Base-by-base conservation (phyloP, 345 rosid species). In the Jatropha curcas region DNA sequence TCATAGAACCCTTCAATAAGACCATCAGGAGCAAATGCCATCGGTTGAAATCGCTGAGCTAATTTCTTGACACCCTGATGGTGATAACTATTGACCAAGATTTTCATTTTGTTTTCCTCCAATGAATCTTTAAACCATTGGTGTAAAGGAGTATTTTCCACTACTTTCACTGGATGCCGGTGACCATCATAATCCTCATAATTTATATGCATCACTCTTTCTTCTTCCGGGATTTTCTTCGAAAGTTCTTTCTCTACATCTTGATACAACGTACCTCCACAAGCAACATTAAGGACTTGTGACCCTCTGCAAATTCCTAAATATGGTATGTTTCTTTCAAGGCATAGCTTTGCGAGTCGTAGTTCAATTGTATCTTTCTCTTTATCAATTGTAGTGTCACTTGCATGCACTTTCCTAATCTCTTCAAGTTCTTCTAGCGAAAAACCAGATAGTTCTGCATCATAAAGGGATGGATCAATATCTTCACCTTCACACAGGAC, bases 401-500 rank as follows among this genome's bases (percentile, higher is more conserved):
- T 80, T 5, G 83, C 82, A 53, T 87, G 90, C 4, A 71, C 20
- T 55, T 67, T 76, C 59, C 22, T 81, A 7, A 87, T 79, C 72
- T 89, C 91, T 35, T 89, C 83, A 2, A 89, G 85, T 25, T 87
- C 91, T 60, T 84, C 86, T 0, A 61, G 70, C 0, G 86, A 84
- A 58, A 89, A 74, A 10, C 82, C 85, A 6, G 86, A 72, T 1
- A 74, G 66, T 13, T 84, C 87, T 1, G 80, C 65, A n/a, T 82
- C 87, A 17, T 89, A 87, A 31, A 76, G 87, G 24, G 92, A 83
- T 33, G 91, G 92, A 75, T 87, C 94, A 17, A 89, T 74, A 39
- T 89, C 92, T 74, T 89, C 94, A 25, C 94, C 94, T 79, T 92
- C 97, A 45, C 98, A 93, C 0, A 91, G 94, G 31, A 93, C 92